Percentiles rank a stretch among this genome's conserved stretches.
These are phyloP conservation scores for Dipteronia dyeriana DNA, from an alignment of 345 rosid genomes.

Conservation along the genomic window DNA sequence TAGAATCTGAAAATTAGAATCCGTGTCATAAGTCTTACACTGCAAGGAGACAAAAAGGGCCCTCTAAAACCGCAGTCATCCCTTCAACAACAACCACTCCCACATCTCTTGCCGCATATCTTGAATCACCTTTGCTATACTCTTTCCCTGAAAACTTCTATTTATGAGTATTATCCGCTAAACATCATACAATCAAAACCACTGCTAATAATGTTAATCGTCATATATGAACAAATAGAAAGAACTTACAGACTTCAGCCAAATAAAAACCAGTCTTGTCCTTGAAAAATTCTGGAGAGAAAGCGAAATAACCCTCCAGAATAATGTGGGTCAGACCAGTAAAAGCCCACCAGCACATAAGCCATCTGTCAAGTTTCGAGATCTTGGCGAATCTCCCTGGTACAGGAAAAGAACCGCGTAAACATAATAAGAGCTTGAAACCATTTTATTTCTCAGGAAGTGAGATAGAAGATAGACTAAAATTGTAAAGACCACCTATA, in stretches of 20 bases:
- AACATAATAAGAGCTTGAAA: not conserved
- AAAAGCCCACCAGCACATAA: constrained; percentile 99
- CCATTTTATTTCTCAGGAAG: not conserved
- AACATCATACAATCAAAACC: not conserved
- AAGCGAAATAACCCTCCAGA: constrained; percentile 89
- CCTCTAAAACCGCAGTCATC: constrained; percentile 79
- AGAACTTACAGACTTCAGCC: constrained; percentile 95
- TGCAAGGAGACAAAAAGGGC: constrained; percentile 79
- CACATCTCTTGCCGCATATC: constrained; percentile 82
- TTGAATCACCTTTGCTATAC: constrained; percentile 96
- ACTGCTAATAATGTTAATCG: not conserved
- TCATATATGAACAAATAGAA: not conserved
- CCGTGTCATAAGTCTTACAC: constrained; percentile 48
- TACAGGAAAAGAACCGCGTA: not conserved
- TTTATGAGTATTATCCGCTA: constrained; percentile 2
- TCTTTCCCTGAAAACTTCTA: constrained; percentile 72
- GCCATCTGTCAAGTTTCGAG: constrained; percentile 53
- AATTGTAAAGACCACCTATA: not conserved
- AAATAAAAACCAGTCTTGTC: constrained; percentile 69
- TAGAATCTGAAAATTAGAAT: not conserved
- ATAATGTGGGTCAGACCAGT: constrained; percentile 84
- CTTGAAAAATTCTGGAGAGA: constrained; percentile 85
- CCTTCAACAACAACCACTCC: constrained; percentile 80
- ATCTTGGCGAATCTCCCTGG: constrained; percentile 48
- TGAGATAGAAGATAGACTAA: not conserved